Evolutionary conservation across 257 asterid species (phyloP).

Genomic region (Galeopsis tetrahit): DNA sequence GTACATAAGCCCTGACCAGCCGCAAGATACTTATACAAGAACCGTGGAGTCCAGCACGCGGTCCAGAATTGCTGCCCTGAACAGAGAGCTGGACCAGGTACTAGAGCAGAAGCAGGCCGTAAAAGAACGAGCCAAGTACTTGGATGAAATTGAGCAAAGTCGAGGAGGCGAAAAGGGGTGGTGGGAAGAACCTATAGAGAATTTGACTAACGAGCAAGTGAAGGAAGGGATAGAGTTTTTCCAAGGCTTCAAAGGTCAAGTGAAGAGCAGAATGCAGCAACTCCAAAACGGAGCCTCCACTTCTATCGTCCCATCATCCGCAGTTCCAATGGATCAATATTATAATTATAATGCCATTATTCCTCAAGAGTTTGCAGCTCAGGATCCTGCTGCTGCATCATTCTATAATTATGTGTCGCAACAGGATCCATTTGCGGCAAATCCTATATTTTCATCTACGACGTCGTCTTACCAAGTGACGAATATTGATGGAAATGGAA

Average conservation of each 20-base stretch:
- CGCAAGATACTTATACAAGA: background rate
- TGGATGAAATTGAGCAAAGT: background rate
- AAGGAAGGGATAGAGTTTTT: conserved; percentile 28
- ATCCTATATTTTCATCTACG: too few species aligned
- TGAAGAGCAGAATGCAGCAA: background rate
- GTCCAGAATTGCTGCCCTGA: background rate
- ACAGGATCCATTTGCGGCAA: too few species aligned
- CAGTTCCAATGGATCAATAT: too few species aligned
- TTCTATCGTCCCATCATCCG: background rate
- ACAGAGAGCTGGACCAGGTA: background rate
- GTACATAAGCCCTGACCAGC: conserved; percentile 23
- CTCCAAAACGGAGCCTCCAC: conserved; percentile 9
- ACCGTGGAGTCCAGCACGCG: conserved; percentile 20
- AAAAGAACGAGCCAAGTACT: background rate
- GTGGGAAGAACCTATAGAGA: conserved; percentile 17
- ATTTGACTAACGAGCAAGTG: conserved; percentile 23
- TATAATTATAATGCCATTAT: too few species aligned
- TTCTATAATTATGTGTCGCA: too few species aligned
- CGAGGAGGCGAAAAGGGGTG: background rate
- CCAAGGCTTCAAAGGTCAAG: background rate
- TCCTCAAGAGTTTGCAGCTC: too few species aligned
- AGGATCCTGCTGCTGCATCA: too few species aligned
- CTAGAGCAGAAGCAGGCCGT: background rate
- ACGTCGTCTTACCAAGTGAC: too few species aligned
- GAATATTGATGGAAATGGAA: too few species aligned